Percentiles rank a stretch among this genome's conserved stretches.
Conservation (phyloP, 352 stramenopile species). For the Phytopythium sindhum region DNA sequence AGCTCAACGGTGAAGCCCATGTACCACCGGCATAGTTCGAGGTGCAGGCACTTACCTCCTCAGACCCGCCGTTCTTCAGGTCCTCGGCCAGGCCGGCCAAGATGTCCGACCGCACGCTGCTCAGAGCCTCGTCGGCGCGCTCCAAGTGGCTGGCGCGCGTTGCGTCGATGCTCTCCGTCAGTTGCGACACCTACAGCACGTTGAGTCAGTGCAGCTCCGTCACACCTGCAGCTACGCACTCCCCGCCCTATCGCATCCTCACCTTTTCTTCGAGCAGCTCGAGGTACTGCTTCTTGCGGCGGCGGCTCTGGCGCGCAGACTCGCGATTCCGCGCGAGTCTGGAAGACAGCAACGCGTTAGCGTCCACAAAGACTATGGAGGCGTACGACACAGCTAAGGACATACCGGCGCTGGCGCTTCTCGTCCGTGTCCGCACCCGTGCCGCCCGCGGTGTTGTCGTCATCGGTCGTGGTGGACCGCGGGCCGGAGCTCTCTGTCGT, state of each 20-base stretch:
- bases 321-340: constrained; percentile 84
- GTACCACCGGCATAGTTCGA: background rate
- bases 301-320: constrained; percentile 83
- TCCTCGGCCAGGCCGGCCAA: constrained; percentile 64
- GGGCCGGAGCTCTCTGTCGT: constrained; percentile 58
- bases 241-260: background rate
- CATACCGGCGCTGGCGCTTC: constrained; percentile 67
- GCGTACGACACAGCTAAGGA: too few species aligned
- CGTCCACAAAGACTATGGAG: too few species aligned
- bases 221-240: background rate
- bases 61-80: constrained; percentile 51
- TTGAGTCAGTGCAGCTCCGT: background rate
- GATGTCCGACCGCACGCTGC: constrained; percentile 73
- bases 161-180: constrained; percentile 84
- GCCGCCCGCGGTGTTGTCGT: constrained; percentile 30
- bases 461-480: constrained; percentile 43
- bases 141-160: constrained; percentile 78
- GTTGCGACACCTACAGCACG: constrained; percentile 62
- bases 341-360: background rate
- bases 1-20: background rate
- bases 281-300: constrained; percentile 89
- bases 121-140: constrained; percentile 69
- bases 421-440: constrained; percentile 60
- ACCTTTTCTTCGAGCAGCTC: constrained; percentile 88
- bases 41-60: constrained; percentile 24